Percentiles rank a stretch among this genome's conserved stretches.
Conservation (phyloP, 345 rosid genomes). For the Citropsis articulata region DNA sequence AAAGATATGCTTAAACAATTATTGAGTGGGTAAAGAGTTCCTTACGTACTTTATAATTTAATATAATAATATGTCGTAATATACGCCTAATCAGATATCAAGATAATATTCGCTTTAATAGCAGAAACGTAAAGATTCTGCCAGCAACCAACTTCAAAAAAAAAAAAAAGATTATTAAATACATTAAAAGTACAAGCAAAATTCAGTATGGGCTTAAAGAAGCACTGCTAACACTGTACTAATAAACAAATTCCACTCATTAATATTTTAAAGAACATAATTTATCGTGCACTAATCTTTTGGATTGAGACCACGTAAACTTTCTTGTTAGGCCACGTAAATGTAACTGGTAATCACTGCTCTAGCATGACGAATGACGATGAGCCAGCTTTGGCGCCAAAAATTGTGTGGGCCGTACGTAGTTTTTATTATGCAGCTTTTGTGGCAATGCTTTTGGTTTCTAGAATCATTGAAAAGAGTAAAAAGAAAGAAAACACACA, state of each 20-base stretch:
- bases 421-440: not conserved
- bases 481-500: slow-evolving; percentile 11
- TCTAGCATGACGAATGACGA: not conserved
- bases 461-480: slow-evolving; percentile 7
- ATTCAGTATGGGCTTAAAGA: slow-evolving; percentile 27
- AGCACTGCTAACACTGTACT: not conserved
- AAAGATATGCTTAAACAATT: too few species aligned
- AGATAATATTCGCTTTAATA: too few species aligned
- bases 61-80: too few species aligned
- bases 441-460: not conserved
- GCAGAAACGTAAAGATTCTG: too few species aligned
- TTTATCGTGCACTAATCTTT: not conserved
- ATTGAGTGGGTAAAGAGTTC: too few species aligned
- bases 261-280: not conserved
- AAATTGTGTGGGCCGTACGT: not conserved
- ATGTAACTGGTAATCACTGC: too few species aligned
- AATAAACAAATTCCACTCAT: not conserved
- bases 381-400: slow-evolving; percentile 13
- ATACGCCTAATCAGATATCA: too few species aligned
- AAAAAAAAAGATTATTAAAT: too few species aligned
- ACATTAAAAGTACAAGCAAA: slow-evolving; percentile 6
- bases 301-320: not conserved
- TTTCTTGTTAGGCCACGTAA: not conserved
- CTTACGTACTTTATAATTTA: too few species aligned
- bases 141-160: too few species aligned